Conservation (phyloP, 768 basidiomycete species). For the Gymnopilus dilepis region DNA sequence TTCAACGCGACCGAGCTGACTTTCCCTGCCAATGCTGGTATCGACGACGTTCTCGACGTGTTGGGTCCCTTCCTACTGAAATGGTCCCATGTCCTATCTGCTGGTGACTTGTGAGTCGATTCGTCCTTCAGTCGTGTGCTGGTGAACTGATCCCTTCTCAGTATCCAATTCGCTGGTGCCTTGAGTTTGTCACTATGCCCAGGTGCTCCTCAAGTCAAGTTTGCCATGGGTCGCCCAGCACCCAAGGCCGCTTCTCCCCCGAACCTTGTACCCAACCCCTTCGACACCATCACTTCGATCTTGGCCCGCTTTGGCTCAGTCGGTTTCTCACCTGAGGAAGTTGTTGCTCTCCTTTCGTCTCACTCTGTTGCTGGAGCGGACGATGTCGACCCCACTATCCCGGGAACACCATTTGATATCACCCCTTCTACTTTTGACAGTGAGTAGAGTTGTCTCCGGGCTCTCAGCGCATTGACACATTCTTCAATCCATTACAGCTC, state of each 20-base stretch:
- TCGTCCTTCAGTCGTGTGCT: not conserved
- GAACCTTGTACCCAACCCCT: constrained; percentile 20
- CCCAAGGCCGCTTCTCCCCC: constrained; percentile 38
- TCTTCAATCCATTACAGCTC: constrained; percentile 23
- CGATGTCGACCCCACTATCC: constrained; percentile 25
- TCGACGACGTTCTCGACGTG: constrained; percentile 45
- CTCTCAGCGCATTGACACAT: not conserved
- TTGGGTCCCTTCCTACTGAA: constrained; percentile 40
- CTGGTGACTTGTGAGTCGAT: constrained; percentile 51
- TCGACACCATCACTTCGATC: constrained; percentile 34
- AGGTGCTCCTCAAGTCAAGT: constrained; percentile 46
- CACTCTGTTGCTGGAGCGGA: constrained; percentile 26
- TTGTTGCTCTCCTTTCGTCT: constrained; percentile 39
- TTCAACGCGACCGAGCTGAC: constrained; percentile 47
- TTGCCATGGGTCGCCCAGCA: constrained; percentile 43
- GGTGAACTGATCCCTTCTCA: constrained; percentile 14
- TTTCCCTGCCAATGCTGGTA: constrained; percentile 49
- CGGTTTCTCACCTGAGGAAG: constrained; percentile 40
- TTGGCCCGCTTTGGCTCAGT: constrained; percentile 41
- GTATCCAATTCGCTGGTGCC: constrained; percentile 52
- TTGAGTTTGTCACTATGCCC: constrained; percentile 48
- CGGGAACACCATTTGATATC: constrained; percentile 39
- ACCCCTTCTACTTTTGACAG: constrained; percentile 48
- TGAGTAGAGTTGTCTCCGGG: not conserved
- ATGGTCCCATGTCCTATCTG: constrained; percentile 38